Percentiles rank a stretch among this genome's conserved stretches.
Evolutionary conservation across 257 asterid genomes (phyloP).

Genomic region (Plantago ovata): DNA sequence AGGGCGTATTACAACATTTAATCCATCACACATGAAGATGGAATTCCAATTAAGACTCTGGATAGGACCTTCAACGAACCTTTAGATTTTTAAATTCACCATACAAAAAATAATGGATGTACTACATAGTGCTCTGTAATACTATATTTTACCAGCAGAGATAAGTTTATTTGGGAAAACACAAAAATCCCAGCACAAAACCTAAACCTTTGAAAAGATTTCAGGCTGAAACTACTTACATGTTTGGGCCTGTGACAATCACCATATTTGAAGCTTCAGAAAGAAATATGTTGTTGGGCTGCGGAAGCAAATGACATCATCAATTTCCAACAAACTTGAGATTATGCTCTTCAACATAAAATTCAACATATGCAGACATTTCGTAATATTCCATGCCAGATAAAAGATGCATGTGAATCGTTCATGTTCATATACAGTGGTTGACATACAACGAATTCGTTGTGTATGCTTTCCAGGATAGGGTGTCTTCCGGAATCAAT

Average conservation of each 20-base stretch:
- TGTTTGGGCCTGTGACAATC: constrained; percentile 92
- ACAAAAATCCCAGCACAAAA: constrained; percentile 15
- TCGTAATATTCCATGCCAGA: constrained; percentile 5
- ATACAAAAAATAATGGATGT: too few species aligned
- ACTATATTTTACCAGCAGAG: constrained; percentile 5
- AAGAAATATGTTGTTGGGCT: constrained; percentile 91
- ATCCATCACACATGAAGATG: too few species aligned
- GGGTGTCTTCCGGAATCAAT: constrained; percentile 97
- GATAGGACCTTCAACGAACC: too few species aligned
- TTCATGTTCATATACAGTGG: too few species aligned
- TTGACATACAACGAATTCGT: constrained; percentile 65
- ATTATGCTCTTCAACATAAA: neutral
- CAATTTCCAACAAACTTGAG: constrained; percentile 9
- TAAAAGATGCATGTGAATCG: constrained; percentile 7
- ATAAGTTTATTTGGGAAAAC: constrained; percentile 14
- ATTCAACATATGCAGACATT: constrained; percentile 4
- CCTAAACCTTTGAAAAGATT: constrained; percentile 8
- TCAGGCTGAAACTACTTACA: constrained; percentile 50
- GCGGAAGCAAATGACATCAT: constrained; percentile 35
- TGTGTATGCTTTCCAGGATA: constrained; percentile 76
- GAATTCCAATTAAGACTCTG: too few species aligned
- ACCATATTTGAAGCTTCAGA: constrained; percentile 97
- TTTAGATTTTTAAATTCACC: too few species aligned
- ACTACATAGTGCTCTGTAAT: neutral
- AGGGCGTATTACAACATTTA: too few species aligned